Base-by-base conservation (phyloP, 805 yeast genomes). In the Jamesozyma jinghongensis region DNA sequence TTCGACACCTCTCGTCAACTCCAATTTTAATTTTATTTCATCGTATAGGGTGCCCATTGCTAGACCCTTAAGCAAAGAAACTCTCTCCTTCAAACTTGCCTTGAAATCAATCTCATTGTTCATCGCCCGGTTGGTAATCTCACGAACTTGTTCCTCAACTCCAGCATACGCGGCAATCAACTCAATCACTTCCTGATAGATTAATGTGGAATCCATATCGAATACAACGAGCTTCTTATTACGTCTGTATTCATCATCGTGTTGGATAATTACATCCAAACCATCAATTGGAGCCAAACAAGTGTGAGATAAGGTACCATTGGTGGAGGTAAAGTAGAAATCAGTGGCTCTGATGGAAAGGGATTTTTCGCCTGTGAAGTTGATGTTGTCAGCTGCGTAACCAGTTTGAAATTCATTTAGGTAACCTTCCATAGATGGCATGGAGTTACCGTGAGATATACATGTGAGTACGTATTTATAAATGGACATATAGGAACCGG, bases 171-270 rank as follows among this genome's bases (percentile, higher is more conserved):
- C 86, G 2, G 98, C 98, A 49, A 92, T 90, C 56, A 92, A 63
- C 57, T 92, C 99, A 51, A 92, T 92, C 31, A 92, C 97, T 64
- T 92, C 99, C 63, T 92, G 97, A 59, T 83, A 80, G 49, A 92
- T 92, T 56, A 92, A 67, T 0, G 99, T 92, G 0, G 97, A 87
- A 66, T 92, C 99, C 98, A 92, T 92, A 55, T 92, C 99, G 57
- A 92, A 92, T 10, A 94, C 85, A 46, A 85, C 79, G 37, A 92
- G 67, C 53, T 76, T 73, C 55, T 56, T 58, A 19, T 45, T 45
- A 25, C 50, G 50, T 30, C 60, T 47, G 34, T 38, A 51, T 22
- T 49, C 50, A 26, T 51, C 50, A 25, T 46, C 45, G 13, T 19
- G 27, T 36, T 58, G 59, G 3, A 53, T 45, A 16, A 57, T 46